These are phyloP conservation scores for Glycine tomentella DNA, from an alignment of 306 rosid genomes.

Conservation along the genomic window DNA sequence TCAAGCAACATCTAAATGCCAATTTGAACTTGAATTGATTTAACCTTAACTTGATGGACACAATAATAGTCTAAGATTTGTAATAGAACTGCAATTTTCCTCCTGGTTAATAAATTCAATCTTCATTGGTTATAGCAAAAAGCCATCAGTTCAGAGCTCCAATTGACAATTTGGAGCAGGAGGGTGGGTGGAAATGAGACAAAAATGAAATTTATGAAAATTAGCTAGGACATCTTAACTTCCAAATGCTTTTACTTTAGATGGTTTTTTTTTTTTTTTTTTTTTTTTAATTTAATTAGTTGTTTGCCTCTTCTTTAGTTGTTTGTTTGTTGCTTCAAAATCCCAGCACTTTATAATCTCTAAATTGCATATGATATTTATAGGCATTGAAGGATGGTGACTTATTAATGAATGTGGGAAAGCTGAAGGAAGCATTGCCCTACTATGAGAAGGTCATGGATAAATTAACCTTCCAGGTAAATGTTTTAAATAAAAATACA, in stretches of 20 bases:
- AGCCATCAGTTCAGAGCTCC: not conserved
- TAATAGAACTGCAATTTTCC: not conserved
- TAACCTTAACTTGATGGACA: not conserved
- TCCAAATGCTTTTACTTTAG: not conserved
- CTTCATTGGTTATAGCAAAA: constrained; percentile 10
- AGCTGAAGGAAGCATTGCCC: constrained; percentile 73
- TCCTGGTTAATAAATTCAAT: not conserved
- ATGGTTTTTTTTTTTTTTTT: too few relatives aligned
- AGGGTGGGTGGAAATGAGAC: not conserved
- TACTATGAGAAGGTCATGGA: constrained; percentile 79
- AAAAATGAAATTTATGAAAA: not conserved
- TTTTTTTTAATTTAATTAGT: constrained; percentile 2
- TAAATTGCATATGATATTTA: constrained; percentile 15
- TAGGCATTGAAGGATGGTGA: constrained; percentile 83
- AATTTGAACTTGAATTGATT: not conserved
- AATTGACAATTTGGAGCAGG: not conserved
- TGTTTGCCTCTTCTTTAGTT: constrained; percentile 36
- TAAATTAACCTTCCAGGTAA: constrained; percentile 74
- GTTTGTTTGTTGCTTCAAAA: not conserved
- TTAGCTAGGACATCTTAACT: constrained; percentile 18
- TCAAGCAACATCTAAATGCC: not conserved
- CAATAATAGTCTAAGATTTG: not conserved
- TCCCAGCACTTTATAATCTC: constrained; percentile 9
- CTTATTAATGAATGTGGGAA: constrained; percentile 73
- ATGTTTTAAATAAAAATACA: constrained; percentile 28